A percentile compares a stretch with the other conserved stretches of the same genome.
Evolutionary conservation across 176 grass and related monocot species (phyloP).

Genomic region (sorghum (Sorghum bicolor)): Sorghum_bicolor_NCBIv3 NC_012870.2:14070001-14070500

Average conservation of each 20-base stretch:
- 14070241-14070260: not conserved
- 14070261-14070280: not conserved
- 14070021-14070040: constrained; percentile 94
- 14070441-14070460: too few species aligned
- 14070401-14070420: too few species aligned
- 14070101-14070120: not conserved
- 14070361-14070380: too few species aligned
- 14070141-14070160: not conserved
- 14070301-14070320: not conserved
- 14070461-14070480: too few species aligned
- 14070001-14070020: constrained; percentile 92
- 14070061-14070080: constrained; percentile 86
- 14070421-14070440: too few species aligned
- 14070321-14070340: not conserved
- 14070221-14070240: not conserved
- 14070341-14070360: too few species aligned
- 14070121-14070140: not conserved
- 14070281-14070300: not conserved
- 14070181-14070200: not conserved
- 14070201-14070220: not conserved
- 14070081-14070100: constrained; percentile 57
- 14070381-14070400: too few species aligned
- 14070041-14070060: constrained; percentile 98
- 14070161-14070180: not conserved
- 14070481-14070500: too few species aligned